phyloP scores from a whole-genome alignment of 331 rosid genomes.

The Arachis monticola region DNA sequence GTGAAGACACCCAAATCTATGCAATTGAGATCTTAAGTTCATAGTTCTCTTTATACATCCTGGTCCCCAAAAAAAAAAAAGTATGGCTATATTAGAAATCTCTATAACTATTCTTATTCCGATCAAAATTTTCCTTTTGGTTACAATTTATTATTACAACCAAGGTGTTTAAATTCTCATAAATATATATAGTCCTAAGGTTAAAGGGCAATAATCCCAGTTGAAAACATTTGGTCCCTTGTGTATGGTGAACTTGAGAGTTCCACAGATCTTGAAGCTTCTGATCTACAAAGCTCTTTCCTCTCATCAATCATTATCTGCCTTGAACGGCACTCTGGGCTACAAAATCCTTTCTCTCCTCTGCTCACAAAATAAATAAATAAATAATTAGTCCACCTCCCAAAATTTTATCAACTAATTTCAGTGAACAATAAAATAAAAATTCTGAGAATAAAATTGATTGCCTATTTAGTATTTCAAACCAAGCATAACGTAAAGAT shows the following conservation, averaged over 20 bases:
- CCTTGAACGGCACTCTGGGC: constrained; percentile 80
- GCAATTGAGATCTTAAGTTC: constrained; percentile 38
- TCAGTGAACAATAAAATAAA: too few species aligned
- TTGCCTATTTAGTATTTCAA: too few species aligned
- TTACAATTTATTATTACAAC: constrained; percentile 8
- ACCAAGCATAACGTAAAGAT: not conserved
- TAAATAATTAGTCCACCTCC: not conserved
- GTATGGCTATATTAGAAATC: constrained; percentile 33
- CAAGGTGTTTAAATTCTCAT: constrained; percentile 33
- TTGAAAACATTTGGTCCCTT: constrained; percentile 71
- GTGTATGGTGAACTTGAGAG: constrained; percentile 60
- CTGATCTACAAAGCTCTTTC: constrained; percentile 73
- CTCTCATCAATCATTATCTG: constrained; percentile 76
- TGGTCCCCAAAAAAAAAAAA: not conserved
- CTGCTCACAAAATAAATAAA: constrained; percentile 40
- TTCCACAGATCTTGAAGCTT: constrained; percentile 64
- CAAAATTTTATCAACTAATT: not conserved
- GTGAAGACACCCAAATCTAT: constrained; percentile 28
- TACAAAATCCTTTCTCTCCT: constrained; percentile 87
- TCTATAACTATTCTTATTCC: constrained; percentile 26
- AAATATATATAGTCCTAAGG: not conserved
- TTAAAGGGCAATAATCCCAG: constrained; percentile 78
- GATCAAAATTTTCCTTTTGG: constrained; percentile 44
- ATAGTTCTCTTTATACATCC: not conserved
- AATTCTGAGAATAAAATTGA: too few species aligned